Conservation (phyloP, 306 rosid species). For the Fagus crenata region DNA sequence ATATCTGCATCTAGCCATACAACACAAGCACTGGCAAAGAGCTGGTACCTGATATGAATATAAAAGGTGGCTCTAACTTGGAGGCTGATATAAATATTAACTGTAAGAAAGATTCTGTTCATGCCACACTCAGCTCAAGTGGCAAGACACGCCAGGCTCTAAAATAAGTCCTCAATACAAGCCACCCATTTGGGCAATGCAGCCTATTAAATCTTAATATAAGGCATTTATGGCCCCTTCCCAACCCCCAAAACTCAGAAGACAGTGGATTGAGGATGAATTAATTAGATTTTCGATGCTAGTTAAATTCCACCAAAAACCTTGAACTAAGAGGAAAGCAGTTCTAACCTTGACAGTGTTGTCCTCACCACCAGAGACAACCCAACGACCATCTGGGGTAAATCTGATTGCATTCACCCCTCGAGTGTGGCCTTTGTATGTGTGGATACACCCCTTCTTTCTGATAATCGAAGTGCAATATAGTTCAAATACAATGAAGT, state of each 20-base stretch:
- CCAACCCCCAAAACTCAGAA: neutral
- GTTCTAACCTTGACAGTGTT: conserved; percentile 88
- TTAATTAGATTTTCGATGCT: neutral
- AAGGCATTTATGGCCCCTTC: neutral
- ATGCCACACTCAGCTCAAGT: neutral
- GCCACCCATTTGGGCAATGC: neutral
- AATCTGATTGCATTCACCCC: conserved; percentile 97
- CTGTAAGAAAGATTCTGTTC: neutral
- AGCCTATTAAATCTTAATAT: neutral
- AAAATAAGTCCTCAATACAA: neutral
- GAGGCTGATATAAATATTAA: neutral
- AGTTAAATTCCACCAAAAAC: conserved; percentile 6
- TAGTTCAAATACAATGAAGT: no score
- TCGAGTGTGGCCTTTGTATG: conserved; percentile 98
- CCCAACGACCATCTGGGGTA: conserved; percentile 99
- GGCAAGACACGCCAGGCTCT: neutral
- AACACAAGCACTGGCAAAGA: neutral
- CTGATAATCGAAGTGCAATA: no score
- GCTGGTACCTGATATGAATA: no score
- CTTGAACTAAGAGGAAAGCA: conserved; percentile 26
- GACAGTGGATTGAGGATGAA: neutral
- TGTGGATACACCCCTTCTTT: conserved; percentile 98
- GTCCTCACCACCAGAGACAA: conserved; percentile 99
- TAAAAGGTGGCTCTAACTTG: conserved; percentile 51
- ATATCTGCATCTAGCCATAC: neutral